Base-by-base conservation (phyloP, 495 filamentous ascomycete species). In the Cercophora sp. region DNA sequence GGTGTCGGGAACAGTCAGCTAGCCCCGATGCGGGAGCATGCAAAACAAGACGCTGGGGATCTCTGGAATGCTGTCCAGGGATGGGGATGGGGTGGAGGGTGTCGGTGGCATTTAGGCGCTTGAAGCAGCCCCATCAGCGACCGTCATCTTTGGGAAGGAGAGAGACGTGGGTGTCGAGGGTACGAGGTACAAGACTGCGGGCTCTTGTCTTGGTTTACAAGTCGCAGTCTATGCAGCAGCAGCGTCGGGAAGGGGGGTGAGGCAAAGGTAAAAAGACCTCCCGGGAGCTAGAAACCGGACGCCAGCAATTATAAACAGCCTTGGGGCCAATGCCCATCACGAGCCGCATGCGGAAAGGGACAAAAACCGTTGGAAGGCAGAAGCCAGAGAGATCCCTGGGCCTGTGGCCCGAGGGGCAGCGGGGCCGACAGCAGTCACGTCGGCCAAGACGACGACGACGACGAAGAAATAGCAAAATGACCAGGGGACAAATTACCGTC, bases 101-200 rank as follows among this genome's bases (percentile, higher is more conserved):
- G 29, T 59, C 51, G 26, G 34, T 41, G 29, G 58, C 45, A 60
- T 64, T 67, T 64, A 67, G 50, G 64, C 57, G 57, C 64, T 53
- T 56, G 47, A 60, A 48, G 48, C 41, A 56, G 52, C 50, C 59
- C 57, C 57, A 60, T 62, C 54, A 52, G 61, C 55, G 54, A 56
- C 55, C 60, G 56, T 56, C 57, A 58, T 61, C 48, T 58, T 61
- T 58, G 37, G 54, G 54, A 58, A 65, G 56, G 55, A 56, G 55
- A 52, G 41, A 50, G 54, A 55, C 58, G 58, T 57, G 57, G 52
- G 26, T 39, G 52, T 46, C 13, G 29, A 32, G 6, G 29, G 29
- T 32, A 32, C 29, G 13, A 6, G 29, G 8, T 6, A 6, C 29
- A 32, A 32, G 13, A 32, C 8, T 32, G 13, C 29, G 13, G 29